These are phyloP conservation scores for Verticillium longisporum DNA, from an alignment of 2,329 filamentous ascomycete genomes.

Conservation along the genomic window DNA sequence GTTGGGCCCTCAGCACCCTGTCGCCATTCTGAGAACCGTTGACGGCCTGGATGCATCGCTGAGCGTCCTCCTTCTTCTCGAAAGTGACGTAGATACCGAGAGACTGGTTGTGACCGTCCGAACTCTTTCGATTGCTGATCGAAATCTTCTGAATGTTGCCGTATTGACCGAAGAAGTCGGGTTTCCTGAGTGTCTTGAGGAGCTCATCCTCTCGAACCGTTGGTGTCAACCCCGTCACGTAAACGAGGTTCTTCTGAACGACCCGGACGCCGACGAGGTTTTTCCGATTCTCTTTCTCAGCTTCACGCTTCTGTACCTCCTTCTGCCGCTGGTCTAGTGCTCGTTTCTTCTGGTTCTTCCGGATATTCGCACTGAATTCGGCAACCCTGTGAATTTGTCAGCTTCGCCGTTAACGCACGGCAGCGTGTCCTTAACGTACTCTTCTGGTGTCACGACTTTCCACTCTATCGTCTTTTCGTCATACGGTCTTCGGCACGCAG, in stretches of 20 bases:
- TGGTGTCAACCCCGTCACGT: conserved; percentile 90
- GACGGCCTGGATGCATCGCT: conserved; percentile 82
- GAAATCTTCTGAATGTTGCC: conserved; percentile 98
- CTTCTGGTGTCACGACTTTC: conserved; percentile 90
- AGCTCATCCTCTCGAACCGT: conserved; percentile 89
- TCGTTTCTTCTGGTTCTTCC: conserved; percentile 90
- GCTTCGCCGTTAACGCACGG: conserved; percentile 1
- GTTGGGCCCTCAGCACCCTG: conserved; percentile 67
- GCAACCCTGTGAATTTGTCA: conserved; percentile 48
- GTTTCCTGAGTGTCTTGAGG: conserved; percentile 80
- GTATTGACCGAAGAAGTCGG: conserved; percentile 96
- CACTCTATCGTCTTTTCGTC: conserved; percentile 97
- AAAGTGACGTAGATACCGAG: conserved; percentile 99
- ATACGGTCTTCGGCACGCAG: conserved; percentile 92
- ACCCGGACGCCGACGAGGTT: conserved; percentile 93
- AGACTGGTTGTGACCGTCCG: conserved; percentile 70
- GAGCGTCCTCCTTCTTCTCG: conserved; percentile 82
- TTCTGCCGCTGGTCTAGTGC: conserved; percentile 79
- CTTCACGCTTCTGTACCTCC: conserved; percentile 92
- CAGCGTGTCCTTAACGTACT: conserved; percentile 52
- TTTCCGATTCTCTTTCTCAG: conserved; percentile 91
- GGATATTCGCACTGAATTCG: conserved; percentile 69
- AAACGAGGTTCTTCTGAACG: conserved; percentile 97
- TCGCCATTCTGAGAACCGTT: conserved; percentile 91
- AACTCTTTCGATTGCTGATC: conserved; percentile 87